Percentiles rank a stretch among this genome's conserved stretches.
Conservation (phyloP, 2,329 filamentous ascomycete species). For the Pseudogymnoascus sp. region DNA sequence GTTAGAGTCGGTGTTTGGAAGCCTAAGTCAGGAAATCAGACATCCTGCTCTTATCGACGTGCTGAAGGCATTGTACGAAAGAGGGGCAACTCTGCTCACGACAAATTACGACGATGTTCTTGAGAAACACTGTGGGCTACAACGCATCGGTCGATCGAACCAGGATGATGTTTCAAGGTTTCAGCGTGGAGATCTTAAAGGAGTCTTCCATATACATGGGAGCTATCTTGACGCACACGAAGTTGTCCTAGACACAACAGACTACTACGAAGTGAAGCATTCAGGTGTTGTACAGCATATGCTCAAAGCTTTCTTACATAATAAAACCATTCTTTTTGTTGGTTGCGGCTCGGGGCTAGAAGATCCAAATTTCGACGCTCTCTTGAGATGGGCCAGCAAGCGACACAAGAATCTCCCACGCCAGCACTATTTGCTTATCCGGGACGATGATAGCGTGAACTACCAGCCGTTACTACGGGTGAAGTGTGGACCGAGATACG, state of each 20-base stretch:
- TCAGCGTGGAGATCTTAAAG: conserved; percentile 2
- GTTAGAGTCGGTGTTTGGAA: not conserved
- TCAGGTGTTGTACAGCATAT: conserved; percentile 1
- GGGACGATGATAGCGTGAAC: conserved; percentile 4
- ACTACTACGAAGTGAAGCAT: conserved; percentile 9
- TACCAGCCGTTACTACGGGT: conserved; percentile 8
- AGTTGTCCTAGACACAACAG: conserved; percentile 7
- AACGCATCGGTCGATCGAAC: not conserved
- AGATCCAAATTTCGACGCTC: conserved; percentile 11
- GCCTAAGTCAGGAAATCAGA: not conserved
- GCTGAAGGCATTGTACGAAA: not conserved
- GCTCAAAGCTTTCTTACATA: not conserved
- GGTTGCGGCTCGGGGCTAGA: conserved; percentile 10
- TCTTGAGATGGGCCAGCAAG: conserved; percentile 9
- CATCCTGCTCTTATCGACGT: conserved; percentile 1
- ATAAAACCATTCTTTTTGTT: conserved; percentile 10
- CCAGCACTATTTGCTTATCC: conserved; percentile 10
- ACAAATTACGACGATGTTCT: conserved; percentile 12
- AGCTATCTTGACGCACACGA: conserved; percentile 9
- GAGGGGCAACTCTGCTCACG: conserved; percentile 6
- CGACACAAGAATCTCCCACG: not conserved
- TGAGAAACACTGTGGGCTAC: conserved; percentile 4
- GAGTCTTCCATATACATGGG: conserved; percentile 9
- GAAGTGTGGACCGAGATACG: conserved; percentile 3
- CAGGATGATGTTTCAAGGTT: conserved; percentile 1